Percentiles rank a stretch among this genome's conserved stretches.
phyloP scores from a whole-genome alignment of 805 yeast genomes.

The Naumovozyma castellii region DNA sequence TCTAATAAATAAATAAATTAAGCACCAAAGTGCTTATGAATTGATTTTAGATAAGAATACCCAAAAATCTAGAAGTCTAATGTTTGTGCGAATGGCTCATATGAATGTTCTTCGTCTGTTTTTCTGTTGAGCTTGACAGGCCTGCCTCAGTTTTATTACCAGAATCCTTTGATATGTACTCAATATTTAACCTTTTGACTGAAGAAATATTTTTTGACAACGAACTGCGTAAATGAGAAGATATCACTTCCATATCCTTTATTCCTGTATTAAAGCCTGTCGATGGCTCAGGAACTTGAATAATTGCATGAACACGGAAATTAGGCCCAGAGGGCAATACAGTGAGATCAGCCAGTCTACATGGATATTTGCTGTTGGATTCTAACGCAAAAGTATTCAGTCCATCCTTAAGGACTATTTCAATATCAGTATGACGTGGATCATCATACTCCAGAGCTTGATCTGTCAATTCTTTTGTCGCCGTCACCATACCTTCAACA shows the following conservation, averaged over 20 bases:
- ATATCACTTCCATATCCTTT: constrained; percentile 35
- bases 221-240: constrained; percentile 29
- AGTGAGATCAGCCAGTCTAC: constrained; percentile 34
- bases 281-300: constrained; percentile 34
- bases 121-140: too few relatives aligned
- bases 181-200: constrained; percentile 36
- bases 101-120: too few relatives aligned
- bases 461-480: constrained; percentile 73
- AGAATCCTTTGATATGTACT: constrained; percentile 28
- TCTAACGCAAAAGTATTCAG: constrained; percentile 19
- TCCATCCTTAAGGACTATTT: constrained; percentile 32
- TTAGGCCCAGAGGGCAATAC: constrained; percentile 53
- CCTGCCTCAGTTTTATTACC: neutral
- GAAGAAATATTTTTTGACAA: constrained; percentile 34
- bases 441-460: constrained; percentile 47
- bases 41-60: too few relatives aligned
- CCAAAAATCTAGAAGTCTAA: neutral
- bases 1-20: neutral
- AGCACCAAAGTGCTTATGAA: neutral
- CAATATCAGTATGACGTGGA: constrained; percentile 38
- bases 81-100: neutral
- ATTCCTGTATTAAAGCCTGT: constrained; percentile 30
- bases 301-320: constrained; percentile 28
- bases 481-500: constrained; percentile 54
- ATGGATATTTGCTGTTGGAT: constrained; percentile 35